A percentile compares a stretch with the other conserved stretches of the same genome.
These are phyloP conservation scores for Fusarium drepaniforme DNA, from an alignment of 2,329 filamentous ascomycete genomes.

Conservation along the genomic window DNA sequence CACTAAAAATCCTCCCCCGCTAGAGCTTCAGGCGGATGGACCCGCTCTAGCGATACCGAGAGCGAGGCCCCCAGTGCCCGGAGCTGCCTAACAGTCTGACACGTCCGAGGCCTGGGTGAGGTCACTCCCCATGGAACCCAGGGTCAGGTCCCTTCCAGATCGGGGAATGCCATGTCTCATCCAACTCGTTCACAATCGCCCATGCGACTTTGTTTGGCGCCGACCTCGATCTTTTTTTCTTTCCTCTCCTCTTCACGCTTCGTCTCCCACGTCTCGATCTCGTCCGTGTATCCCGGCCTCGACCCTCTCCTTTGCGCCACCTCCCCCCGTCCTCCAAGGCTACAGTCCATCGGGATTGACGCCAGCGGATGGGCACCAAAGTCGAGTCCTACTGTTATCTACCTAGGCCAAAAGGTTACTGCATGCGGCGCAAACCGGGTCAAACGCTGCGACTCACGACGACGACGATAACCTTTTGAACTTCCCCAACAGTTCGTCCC, in stretches of 20 bases:
- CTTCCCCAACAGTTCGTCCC: background rate
- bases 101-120: conserved; percentile 9
- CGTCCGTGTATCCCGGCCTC: background rate
- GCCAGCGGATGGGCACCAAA: conserved; percentile 16
- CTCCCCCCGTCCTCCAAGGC: conserved; percentile 6
- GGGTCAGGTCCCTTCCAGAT: conserved; percentile 37
- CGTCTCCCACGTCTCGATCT: background rate
- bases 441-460: conserved; percentile 25
- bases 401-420: conserved; percentile 22
- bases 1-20: conserved; percentile 21
- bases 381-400: conserved; percentile 24
- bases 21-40: conserved; percentile 28
- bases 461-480: conserved; percentile 3
- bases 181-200: conserved; percentile 14
- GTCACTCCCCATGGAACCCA: conserved; percentile 21
- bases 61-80: background rate
- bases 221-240: conserved; percentile 8
- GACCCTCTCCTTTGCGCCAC: conserved; percentile 6
- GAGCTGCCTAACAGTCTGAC: conserved; percentile 25
- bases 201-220: conserved; percentile 25
- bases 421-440: conserved; percentile 37
- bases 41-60: background rate
- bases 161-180: conserved; percentile 36
- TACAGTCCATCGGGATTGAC: conserved; percentile 14
- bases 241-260: conserved; percentile 4